Percentiles rank a stretch among this genome's conserved stretches.
These are phyloP conservation scores for Tympanopsis confertula DNA, from an alignment of 2,329 filamentous ascomycete genomes.

Conservation along the genomic window DNA sequence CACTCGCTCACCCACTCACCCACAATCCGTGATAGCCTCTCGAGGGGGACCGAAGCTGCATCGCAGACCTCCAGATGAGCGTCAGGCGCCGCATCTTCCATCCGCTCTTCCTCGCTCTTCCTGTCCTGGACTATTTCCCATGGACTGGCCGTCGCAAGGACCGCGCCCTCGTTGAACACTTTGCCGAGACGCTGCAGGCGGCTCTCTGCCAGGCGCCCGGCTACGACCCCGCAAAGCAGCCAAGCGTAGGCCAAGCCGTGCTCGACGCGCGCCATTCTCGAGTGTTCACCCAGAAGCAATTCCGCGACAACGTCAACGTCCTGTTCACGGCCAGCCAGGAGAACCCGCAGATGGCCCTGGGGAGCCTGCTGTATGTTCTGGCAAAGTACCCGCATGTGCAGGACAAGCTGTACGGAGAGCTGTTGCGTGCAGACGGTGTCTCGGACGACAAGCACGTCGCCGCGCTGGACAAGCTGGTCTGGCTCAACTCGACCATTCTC, in stretches of 20 bases:
- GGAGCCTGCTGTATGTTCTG: constrained; percentile 21
- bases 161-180: constrained; percentile 13
- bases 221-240: neutral
- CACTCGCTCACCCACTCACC: too few species aligned
- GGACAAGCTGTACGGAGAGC: constrained; percentile 15
- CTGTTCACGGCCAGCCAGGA: constrained; percentile 27
- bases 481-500: constrained; percentile 29
- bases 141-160: constrained; percentile 11
- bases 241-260: constrained; percentile 9
- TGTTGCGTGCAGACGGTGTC: constrained; percentile 6
- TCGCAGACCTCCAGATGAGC: constrained; percentile 11
- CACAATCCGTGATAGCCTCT: too few species aligned
- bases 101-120: constrained; percentile 20
- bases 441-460: constrained; percentile 9
- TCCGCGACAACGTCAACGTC: constrained; percentile 25
- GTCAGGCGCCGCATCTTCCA: constrained; percentile 20
- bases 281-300: constrained; percentile 19
- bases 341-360: constrained; percentile 24
- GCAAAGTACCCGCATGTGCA: constrained; percentile 19
- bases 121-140: constrained; percentile 13
- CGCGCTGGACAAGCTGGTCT: constrained; percentile 21
- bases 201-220: constrained; percentile 2
- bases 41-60: constrained; percentile 7
- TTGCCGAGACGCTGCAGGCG: constrained; percentile 11
- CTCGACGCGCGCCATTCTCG: constrained; percentile 10